Evolutionary conservation across 2,329 filamentous ascomycete genomes (phyloP).

Genomic region (Penicillium aurantiogriseum): DNA sequence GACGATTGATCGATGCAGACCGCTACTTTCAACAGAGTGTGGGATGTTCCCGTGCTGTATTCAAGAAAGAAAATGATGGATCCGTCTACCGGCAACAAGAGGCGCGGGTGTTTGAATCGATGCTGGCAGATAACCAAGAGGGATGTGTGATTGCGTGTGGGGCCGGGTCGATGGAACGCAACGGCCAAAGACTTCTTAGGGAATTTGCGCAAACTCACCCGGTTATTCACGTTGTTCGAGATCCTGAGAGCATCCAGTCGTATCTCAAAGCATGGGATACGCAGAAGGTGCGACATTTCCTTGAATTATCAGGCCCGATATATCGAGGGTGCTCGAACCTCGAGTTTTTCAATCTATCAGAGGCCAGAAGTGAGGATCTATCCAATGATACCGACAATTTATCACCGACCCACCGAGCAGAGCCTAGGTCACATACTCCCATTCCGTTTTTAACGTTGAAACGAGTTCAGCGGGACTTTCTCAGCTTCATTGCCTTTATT

Average conservation of each 20-base stretch:
- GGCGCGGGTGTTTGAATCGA: constrained; percentile 59
- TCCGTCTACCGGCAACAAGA: constrained; percentile 64
- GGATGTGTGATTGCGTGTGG: constrained; percentile 70
- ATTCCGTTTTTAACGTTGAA: constrained; percentile 67
- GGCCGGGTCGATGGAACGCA: constrained; percentile 65
- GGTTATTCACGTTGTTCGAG: constrained; percentile 68
- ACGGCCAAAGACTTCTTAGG: constrained; percentile 59
- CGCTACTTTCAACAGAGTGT: constrained; percentile 64
- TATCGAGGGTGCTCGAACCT: constrained; percentile 68
- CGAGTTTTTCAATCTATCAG: constrained; percentile 74
- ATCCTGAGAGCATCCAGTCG: constrained; percentile 62
- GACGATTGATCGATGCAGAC: constrained; percentile 68
- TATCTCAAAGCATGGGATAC: constrained; percentile 60
- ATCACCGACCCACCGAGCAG: constrained; percentile 32
- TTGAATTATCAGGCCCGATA: constrained; percentile 51
- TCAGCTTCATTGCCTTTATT: constrained; percentile 65
- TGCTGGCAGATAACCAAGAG: constrained; percentile 58
- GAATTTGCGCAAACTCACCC: constrained; percentile 65
- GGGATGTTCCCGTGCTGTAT: constrained; percentile 61
- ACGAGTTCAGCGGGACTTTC: constrained; percentile 65
- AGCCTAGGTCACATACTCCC: constrained; percentile 41
- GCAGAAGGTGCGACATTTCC: constrained; percentile 57
- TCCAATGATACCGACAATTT: constrained; percentile 25
- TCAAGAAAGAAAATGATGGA: constrained; percentile 62
- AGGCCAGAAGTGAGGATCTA: constrained; percentile 42